phyloP scores from a whole-genome alignment of 306 rosid genomes.

The Myrica gale region DNA sequence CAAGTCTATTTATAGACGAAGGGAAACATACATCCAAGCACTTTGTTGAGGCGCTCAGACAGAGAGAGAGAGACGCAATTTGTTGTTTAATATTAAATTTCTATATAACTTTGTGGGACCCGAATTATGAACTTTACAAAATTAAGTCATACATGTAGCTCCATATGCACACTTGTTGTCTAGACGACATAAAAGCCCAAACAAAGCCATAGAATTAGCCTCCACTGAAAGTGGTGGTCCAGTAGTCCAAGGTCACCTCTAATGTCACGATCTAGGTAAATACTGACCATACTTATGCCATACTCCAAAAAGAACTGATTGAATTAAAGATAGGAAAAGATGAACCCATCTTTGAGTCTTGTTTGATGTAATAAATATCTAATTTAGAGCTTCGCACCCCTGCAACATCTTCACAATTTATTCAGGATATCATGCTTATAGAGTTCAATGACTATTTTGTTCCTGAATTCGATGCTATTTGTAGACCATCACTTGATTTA shows the following conservation, averaged over 20 bases:
- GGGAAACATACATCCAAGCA: conserved; percentile 22
- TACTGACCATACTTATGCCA: background rate
- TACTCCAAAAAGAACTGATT: too few species aligned
- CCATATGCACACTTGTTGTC: background rate
- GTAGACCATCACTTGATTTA: too few species aligned
- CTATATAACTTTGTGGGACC: conserved; percentile 21
- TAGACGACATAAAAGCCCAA: background rate
- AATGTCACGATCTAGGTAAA: background rate
- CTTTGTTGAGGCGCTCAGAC: background rate
- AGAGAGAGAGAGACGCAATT: too few species aligned
- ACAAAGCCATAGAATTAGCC: background rate
- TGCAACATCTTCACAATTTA: too few species aligned
- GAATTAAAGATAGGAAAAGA: too few species aligned
- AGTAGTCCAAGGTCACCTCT: background rate
- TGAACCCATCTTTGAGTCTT: too few species aligned
- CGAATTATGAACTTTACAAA: conserved; percentile 24
- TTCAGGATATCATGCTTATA: too few species aligned
- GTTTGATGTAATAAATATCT: too few species aligned
- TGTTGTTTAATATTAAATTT: background rate
- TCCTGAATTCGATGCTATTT: too few species aligned
- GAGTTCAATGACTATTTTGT: too few species aligned
- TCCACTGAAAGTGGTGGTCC: background rate
- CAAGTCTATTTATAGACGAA: conserved; percentile 55
- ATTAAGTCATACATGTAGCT: background rate
- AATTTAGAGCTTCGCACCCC: too few species aligned